Evolutionary conservation across 352 stramenopile genomes (phyloP).

Genomic region (Phytopythium mirpurense): DNA sequence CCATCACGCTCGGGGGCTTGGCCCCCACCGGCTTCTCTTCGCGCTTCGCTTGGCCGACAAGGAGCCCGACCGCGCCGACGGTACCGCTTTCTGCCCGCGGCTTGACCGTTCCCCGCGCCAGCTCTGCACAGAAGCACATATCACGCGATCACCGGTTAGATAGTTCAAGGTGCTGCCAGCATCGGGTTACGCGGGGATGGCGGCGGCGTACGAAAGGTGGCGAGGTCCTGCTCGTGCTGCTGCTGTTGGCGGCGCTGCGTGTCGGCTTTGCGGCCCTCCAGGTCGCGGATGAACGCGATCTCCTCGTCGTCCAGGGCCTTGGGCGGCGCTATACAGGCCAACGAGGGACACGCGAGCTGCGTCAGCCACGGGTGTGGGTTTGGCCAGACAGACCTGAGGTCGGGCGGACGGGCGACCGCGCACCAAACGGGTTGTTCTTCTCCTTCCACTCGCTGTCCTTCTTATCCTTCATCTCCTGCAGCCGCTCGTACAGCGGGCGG

Average conservation of each 20-base stretch:
- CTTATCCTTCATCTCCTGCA: constrained; percentile 71
- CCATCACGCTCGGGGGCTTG: constrained; percentile 26
- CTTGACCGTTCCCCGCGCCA: constrained; percentile 48
- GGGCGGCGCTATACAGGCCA: constrained; percentile 40
- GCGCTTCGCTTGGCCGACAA: constrained; percentile 17
- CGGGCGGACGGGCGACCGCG: not conserved
- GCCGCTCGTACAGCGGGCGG: constrained; percentile 74
- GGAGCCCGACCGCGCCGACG: not conserved
- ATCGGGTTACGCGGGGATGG: not conserved
- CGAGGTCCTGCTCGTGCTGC: constrained; percentile 72
- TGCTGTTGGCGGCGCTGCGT: constrained; percentile 41
- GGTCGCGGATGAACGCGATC: constrained; percentile 71
- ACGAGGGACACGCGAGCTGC: not conserved
- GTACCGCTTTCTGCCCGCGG: not conserved
- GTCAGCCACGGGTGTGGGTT: not conserved
- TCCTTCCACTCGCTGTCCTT: constrained; percentile 88
- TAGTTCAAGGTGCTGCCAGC: too few relatives aligned
- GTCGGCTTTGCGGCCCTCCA: constrained; percentile 55
- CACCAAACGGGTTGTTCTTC: constrained; percentile 87
- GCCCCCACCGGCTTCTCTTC: constrained; percentile 18
- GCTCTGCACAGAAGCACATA: constrained; percentile 20
- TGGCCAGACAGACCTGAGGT: not conserved
- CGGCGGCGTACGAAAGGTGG: constrained; percentile 51
- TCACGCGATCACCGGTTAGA: too few relatives aligned
- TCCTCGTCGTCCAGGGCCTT: constrained; percentile 87